phyloP scores from a whole-genome alignment of 352 stramenopile species.

The Phytopythium litorale region DNA sequence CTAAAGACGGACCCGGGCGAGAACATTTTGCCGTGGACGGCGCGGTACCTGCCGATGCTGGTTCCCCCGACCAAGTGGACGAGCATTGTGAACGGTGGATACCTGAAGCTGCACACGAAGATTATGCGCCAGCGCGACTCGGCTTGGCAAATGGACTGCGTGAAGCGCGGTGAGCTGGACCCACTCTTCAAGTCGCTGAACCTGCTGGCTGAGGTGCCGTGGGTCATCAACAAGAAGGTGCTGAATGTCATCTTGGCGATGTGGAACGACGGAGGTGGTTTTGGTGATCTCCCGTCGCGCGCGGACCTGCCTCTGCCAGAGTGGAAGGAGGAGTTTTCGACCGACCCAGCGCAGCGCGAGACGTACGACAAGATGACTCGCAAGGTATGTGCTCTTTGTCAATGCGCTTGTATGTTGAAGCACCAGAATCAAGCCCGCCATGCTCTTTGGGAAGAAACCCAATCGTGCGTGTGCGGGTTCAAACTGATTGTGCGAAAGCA shows the following conservation, averaged over 20 bases:
- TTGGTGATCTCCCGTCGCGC: slow-evolving; percentile 92
- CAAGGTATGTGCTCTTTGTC: slow-evolving; percentile 53
- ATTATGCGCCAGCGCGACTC: slow-evolving; percentile 91
- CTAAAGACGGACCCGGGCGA: slow-evolving; percentile 45
- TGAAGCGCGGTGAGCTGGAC: slow-evolving; percentile 82
- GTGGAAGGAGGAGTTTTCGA: slow-evolving; percentile 54
- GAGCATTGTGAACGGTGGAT: slow-evolving; percentile 88
- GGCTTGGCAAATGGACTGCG: slow-evolving; percentile 86
- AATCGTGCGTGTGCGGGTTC: slow-evolving; percentile 54
- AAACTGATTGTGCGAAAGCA: slow-evolving; percentile 78
- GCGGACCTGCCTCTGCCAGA: slow-evolving; percentile 59
- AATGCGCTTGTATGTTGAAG: slow-evolving; percentile 8
- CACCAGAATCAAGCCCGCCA: slow-evolving; percentile 85
- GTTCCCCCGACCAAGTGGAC: slow-evolving; percentile 93
- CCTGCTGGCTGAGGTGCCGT: slow-evolving; percentile 90
- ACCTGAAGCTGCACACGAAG: slow-evolving; percentile 89
- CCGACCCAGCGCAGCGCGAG: slow-evolving; percentile 53
- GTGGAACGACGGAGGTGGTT: slow-evolving; percentile 88
- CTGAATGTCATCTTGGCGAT: slow-evolving; percentile 89
- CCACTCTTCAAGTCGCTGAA: slow-evolving; percentile 91
- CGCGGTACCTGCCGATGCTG: slow-evolving; percentile 95
- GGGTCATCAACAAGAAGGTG: slow-evolving; percentile 95
- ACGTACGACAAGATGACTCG: slow-evolving; percentile 64
- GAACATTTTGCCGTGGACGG: slow-evolving; percentile 73
- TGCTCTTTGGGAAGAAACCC: slow-evolving; percentile 13